These are phyloP conservation scores for Pseudogymnoascus sp. DNA, from an alignment of 2,329 filamentous ascomycete species.

Conservation along the genomic window DNA sequence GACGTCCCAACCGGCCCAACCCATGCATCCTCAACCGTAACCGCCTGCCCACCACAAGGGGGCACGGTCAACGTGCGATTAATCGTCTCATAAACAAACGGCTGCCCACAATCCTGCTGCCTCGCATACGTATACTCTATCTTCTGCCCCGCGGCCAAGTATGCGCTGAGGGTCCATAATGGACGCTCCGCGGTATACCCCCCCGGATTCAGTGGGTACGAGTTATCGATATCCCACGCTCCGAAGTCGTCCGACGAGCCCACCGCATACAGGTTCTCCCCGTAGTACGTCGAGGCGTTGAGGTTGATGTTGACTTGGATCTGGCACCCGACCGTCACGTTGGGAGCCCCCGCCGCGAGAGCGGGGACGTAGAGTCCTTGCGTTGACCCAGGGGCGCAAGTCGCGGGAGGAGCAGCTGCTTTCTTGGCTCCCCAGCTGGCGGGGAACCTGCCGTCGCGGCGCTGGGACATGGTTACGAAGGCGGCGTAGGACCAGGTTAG, in stretches of 20 bases:
- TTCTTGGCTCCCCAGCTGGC: conserved; percentile 46
- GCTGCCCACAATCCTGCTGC: conserved; percentile 35
- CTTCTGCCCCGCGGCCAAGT: conserved; percentile 32
- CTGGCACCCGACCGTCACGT: conserved; percentile 15
- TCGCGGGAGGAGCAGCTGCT: conserved; percentile 33
- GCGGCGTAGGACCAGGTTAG: conserved; percentile 68
- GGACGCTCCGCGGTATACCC: conserved; percentile 43
- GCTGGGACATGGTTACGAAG: conserved; percentile 52
- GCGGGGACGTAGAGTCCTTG: conserved; percentile 40
- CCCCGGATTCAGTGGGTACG: conserved; percentile 46
- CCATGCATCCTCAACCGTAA: conserved; percentile 33
- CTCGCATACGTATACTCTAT: conserved; percentile 39
- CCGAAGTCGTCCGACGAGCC: conserved; percentile 52
- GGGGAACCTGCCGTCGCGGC: conserved; percentile 47
- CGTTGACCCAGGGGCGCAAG: conserved; percentile 20
- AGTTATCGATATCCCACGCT: conserved; percentile 47
- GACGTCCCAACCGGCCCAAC: conserved; percentile 22
- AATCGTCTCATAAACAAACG: conserved; percentile 35
- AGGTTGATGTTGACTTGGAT: conserved; percentile 44
- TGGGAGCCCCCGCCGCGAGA: conserved; percentile 39
- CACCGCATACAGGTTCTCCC: conserved; percentile 56
- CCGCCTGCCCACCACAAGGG: conserved; percentile 25
- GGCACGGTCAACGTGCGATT: conserved; percentile 36
- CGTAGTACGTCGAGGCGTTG: conserved; percentile 45
- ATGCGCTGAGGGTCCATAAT: conserved; percentile 36